These are phyloP conservation scores for Styphnolobium japonicum DNA, from an alignment of 306 rosid species.

Conservation along the genomic window DNA sequence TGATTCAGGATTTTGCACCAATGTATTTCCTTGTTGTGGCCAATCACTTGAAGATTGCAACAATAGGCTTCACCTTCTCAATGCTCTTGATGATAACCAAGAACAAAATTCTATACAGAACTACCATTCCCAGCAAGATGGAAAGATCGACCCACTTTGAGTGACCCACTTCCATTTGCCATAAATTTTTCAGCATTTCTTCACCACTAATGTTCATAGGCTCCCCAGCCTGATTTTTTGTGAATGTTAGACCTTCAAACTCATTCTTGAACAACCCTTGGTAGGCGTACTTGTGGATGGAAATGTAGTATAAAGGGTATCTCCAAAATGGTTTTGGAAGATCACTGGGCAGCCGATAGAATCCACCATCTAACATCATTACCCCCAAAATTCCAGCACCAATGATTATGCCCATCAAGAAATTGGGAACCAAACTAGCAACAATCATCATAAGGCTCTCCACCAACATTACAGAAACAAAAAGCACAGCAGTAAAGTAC, in stretches of 20 bases:
- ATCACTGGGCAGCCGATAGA: constrained; percentile 46
- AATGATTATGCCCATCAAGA: constrained; percentile 49
- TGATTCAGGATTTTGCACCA: neutral
- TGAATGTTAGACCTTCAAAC: constrained; percentile 35
- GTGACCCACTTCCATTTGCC: constrained; percentile 34
- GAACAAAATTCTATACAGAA: constrained; percentile 43
- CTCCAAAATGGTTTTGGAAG: constrained; percentile 41
- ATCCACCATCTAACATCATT: constrained; percentile 50
- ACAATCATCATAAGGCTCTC: constrained; percentile 68
- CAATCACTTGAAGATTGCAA: neutral
- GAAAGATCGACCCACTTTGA: constrained; percentile 57
- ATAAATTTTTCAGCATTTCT: constrained; percentile 26
- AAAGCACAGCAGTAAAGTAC: constrained; percentile 31
- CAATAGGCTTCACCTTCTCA: constrained; percentile 35
- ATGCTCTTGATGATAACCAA: constrained; percentile 33
- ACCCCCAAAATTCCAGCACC: constrained; percentile 58
- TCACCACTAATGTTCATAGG: constrained; percentile 24
- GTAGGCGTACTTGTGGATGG: constrained; percentile 47
- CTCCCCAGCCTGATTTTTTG: neutral
- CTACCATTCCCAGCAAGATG: constrained; percentile 40
- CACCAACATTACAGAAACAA: constrained; percentile 48
- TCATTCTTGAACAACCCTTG: constrained; percentile 63
- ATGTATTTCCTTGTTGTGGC: neutral
- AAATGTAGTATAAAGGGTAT: constrained; percentile 49
- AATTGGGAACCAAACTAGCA: constrained; percentile 51